phyloP scores from a whole-genome alignment of 2,329 filamentous ascomycete genomes.

The Rhynchosporium graminicola region DNA sequence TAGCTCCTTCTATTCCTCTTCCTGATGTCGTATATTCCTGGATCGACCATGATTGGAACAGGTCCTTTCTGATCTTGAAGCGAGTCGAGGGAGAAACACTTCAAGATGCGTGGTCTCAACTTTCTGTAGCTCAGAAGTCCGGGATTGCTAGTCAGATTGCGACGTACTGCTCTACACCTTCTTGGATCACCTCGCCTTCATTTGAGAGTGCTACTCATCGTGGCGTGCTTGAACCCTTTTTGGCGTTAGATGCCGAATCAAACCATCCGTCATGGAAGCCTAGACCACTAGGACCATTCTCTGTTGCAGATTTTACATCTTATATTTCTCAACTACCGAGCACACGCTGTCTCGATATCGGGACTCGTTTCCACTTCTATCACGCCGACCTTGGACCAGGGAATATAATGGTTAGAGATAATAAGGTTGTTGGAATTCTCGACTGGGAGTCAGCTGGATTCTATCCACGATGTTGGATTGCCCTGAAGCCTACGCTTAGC shows the following conservation, averaged over 20 bases:
- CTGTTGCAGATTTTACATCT: neutral
- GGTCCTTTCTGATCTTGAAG: slow-evolving; percentile 12
- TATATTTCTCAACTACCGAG: neutral
- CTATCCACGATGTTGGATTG: slow-evolving; percentile 22
- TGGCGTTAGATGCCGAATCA: neutral
- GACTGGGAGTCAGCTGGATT: slow-evolving; percentile 25
- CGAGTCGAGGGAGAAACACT: slow-evolving; percentile 12
- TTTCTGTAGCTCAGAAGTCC: slow-evolving; percentile 10
- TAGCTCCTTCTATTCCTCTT: slow-evolving; percentile 16
- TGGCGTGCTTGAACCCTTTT: slow-evolving; percentile 5
- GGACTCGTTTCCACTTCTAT: slow-evolving; percentile 16
- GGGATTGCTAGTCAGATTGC: slow-evolving; percentile 10
- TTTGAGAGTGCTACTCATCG: slow-evolving; percentile 5
- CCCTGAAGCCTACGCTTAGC: slow-evolving; percentile 12
- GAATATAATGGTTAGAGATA: slow-evolving; percentile 22
- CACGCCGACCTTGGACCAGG: slow-evolving; percentile 24
- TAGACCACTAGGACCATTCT: slow-evolving; percentile 5
- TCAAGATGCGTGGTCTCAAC: slow-evolving; percentile 9
- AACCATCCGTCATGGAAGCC: slow-evolving; percentile 10
- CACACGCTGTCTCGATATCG: neutral
- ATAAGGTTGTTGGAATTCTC: slow-evolving; percentile 17
- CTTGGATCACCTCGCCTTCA: no score
- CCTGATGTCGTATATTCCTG: slow-evolving; percentile 17
- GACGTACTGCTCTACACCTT: no score
- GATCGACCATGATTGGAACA: slow-evolving; percentile 16